phyloP scores from a whole-genome alignment of 768 basidiomycete species.

The Lyophyllum decastes region DNA sequence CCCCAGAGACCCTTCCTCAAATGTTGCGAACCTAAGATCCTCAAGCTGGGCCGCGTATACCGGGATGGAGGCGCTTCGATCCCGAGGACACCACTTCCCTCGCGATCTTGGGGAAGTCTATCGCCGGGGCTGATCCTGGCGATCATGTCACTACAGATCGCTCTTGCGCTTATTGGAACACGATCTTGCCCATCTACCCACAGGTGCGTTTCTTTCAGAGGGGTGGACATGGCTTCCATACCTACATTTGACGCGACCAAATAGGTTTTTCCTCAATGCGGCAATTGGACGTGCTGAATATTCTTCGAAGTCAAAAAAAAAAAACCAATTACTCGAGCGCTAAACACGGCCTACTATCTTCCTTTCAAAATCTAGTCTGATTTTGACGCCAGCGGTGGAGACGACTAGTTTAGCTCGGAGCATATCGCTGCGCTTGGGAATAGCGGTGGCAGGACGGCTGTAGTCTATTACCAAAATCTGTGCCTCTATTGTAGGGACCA shows the following conservation, averaged over 20 bases:
- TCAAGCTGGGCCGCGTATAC: conserved; percentile 24
- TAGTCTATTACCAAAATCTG: no score
- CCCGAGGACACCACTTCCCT: conserved; percentile 25
- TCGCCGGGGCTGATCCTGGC: conserved; percentile 21
- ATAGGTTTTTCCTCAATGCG: conserved; percentile 28
- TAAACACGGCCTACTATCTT: background rate
- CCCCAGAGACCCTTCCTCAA: background rate
- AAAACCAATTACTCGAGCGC: background rate
- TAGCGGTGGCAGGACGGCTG: no score
- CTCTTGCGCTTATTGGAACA: conserved; percentile 32
- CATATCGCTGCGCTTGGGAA: no score
- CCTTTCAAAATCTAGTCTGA: background rate
- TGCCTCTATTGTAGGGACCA: no score
- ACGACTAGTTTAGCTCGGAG: no score
- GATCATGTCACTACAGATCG: conserved; percentile 26
- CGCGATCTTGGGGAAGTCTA: conserved; percentile 16
- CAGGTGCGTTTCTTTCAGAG: conserved; percentile 17
- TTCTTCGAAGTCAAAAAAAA: background rate
- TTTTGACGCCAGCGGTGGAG: background rate
- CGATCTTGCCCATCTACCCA: conserved; percentile 29
- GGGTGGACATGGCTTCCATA: background rate
- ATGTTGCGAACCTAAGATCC: conserved; percentile 23
- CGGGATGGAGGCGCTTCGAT: conserved; percentile 30
- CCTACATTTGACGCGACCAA: background rate
- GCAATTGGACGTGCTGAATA: conserved; percentile 27